These are phyloP conservation scores for Penicillium cinerascens DNA, from an alignment of 495 filamentous ascomycete genomes.

Conservation along the genomic window DNA sequence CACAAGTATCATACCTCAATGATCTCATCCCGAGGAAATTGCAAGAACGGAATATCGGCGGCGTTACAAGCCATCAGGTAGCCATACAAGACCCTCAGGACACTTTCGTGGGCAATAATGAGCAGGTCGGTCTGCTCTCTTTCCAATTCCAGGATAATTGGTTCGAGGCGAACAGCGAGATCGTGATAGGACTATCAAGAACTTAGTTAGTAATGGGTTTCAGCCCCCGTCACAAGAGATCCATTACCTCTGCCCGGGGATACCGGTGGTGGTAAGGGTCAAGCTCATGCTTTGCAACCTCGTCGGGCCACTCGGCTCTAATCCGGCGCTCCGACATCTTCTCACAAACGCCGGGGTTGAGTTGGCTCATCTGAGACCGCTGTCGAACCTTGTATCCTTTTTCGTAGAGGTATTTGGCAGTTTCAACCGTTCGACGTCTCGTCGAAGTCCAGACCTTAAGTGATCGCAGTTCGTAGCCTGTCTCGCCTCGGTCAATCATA, in stretches of 20 bases:
- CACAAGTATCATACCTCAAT: slow-evolving; percentile 62
- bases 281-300: slow-evolving; percentile 85
- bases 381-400: slow-evolving; percentile 82
- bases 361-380: slow-evolving; percentile 90
- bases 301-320: slow-evolving; percentile 74
- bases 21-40: slow-evolving; percentile 94
- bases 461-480: slow-evolving; percentile 66
- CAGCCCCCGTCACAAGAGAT: background rate
- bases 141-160: slow-evolving; percentile 96
- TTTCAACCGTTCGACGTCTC: slow-evolving; percentile 82
- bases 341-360: slow-evolving; percentile 95
- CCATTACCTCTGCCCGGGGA: slow-evolving; percentile 82
- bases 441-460: slow-evolving; percentile 95
- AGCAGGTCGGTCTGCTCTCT: slow-evolving; percentile 94
- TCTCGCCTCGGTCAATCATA: slow-evolving; percentile 63
- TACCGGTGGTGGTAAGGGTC: slow-evolving; percentile 98
- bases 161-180: slow-evolving; percentile 94
- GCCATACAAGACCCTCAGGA: slow-evolving; percentile 91
- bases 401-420: slow-evolving; percentile 72
- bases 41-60: slow-evolving; percentile 88
- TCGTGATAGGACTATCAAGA: slow-evolving; percentile 86
- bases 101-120: slow-evolving; percentile 97
- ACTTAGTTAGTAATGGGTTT: slow-evolving; percentile 6
- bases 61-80: slow-evolving; percentile 99
- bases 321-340: slow-evolving; percentile 82